These are phyloP conservation scores for Yamadazyma triangularis DNA, from an alignment of 1,139 yeast genomes.

Conservation along the genomic window DNA sequence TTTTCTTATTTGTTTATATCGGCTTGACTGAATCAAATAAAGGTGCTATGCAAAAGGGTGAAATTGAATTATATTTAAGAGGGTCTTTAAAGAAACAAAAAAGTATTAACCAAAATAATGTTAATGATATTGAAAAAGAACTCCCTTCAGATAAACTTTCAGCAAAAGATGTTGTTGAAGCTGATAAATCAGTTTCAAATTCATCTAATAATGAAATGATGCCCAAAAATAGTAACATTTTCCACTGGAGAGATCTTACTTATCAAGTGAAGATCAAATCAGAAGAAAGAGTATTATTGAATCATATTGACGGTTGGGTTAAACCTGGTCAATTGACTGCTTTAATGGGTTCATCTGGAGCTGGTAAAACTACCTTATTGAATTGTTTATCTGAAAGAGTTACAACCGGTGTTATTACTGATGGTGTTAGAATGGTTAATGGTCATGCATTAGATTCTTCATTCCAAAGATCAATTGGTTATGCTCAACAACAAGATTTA, in stretches of 20 bases:
- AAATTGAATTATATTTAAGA: constrained; percentile 61
- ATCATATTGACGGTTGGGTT: constrained; percentile 79
- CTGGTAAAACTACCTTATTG: constrained; percentile 73
- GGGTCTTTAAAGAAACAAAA: constrained; percentile 22
- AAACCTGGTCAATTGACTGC: constrained; percentile 50
- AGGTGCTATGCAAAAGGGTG: constrained; percentile 82
- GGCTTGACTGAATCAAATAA: constrained; percentile 59
- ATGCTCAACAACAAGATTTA: constrained; percentile 79
- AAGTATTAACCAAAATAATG: constrained; percentile 12
- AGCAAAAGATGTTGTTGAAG: constrained; percentile 15
- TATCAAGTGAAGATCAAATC: constrained; percentile 66
- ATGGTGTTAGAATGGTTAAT: constrained; percentile 69
- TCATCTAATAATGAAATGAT: constrained; percentile 1
- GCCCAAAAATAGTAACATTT: constrained; percentile 31
- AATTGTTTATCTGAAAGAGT: constrained; percentile 77
- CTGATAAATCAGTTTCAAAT: constrained; percentile 2
- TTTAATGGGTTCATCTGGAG: constrained; percentile 85
- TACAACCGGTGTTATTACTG: constrained; percentile 70
- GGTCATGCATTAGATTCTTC: constrained; percentile 65
- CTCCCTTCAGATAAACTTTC: constrained; percentile 15
- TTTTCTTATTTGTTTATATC: constrained; percentile 55
- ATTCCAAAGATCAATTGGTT: constrained; percentile 79
- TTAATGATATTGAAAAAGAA: constrained; percentile 13
- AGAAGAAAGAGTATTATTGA: constrained; percentile 60
- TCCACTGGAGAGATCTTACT: constrained; percentile 77